A percentile compares a stretch with the other conserved stretches of the same genome.
Conservation (phyloP, 805 yeast species). For the Saturnispora bothae region DNA sequence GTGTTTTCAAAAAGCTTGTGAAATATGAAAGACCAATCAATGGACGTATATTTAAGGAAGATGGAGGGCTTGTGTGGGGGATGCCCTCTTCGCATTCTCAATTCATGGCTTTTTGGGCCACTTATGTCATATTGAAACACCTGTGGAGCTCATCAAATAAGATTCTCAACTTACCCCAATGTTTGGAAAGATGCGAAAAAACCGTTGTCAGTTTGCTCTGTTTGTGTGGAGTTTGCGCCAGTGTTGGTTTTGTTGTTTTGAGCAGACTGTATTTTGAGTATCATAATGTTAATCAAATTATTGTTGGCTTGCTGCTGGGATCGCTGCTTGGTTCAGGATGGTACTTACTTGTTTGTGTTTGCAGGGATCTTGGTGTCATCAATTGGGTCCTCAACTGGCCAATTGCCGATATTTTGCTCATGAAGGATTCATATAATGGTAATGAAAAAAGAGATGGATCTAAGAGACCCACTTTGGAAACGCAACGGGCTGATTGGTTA, state of each 20-base stretch:
- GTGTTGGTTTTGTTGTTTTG: slow-evolving; percentile 32
- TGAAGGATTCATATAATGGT: slow-evolving; percentile 46
- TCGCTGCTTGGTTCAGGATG: slow-evolving; percentile 45
- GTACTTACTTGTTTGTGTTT: slow-evolving; percentile 39
- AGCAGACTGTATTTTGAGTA: slow-evolving; percentile 74
- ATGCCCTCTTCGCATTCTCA: slow-evolving; percentile 98
- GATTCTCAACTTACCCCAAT: neutral
- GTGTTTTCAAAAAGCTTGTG: slow-evolving; percentile 49
- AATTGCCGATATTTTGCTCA: slow-evolving; percentile 38
- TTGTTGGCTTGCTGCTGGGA: slow-evolving; percentile 64
- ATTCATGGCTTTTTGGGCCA: slow-evolving; percentile 80
- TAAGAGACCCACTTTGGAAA: too few relatives aligned
- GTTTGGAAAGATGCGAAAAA: slow-evolving; percentile 17
- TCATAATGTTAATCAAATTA: slow-evolving; percentile 65
- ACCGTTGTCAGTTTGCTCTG: slow-evolving; percentile 12
- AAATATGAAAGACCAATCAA: slow-evolving; percentile 62
- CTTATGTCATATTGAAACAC: slow-evolving; percentile 39
- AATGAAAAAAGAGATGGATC: neutral
- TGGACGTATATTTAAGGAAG: slow-evolving; percentile 29
- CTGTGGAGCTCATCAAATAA: slow-evolving; percentile 32
- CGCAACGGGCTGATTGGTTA: slow-evolving; percentile 22
- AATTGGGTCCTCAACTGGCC: slow-evolving; percentile 53
- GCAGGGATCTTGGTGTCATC: slow-evolving; percentile 59
- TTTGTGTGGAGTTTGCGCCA: neutral
- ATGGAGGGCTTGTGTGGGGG: slow-evolving; percentile 50